phyloP scores from a whole-genome alignment of 352 stramenopile genomes.

The Phytophthora sp. region DNA sequence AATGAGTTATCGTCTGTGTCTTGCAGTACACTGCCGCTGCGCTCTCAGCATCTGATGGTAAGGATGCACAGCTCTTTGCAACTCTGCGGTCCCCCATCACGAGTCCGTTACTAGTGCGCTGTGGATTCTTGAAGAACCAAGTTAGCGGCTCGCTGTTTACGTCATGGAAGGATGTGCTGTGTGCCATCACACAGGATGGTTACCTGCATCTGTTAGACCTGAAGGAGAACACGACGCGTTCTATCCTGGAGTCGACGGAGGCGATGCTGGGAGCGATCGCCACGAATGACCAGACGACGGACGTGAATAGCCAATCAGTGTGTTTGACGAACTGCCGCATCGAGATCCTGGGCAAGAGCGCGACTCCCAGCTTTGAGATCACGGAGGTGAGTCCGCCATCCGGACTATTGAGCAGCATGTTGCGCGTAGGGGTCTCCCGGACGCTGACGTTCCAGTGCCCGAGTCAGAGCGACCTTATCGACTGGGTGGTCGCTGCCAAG shows the following conservation, averaged over 20 bases:
- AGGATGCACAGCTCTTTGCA: conserved; percentile 66
- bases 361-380: conserved; percentile 73
- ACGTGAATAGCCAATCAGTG: conserved; percentile 61
- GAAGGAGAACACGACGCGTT: conserved; percentile 65
- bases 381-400: conserved; percentile 63
- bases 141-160: conserved; percentile 75
- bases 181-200: conserved; percentile 78
- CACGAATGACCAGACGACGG: conserved; percentile 53
- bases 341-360: conserved; percentile 76
- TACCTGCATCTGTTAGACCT: conserved; percentile 78
- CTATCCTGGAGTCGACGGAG: conserved; percentile 61
- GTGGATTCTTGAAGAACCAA: conserved; percentile 82
- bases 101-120: conserved; percentile 74
- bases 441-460: conserved; percentile 85
- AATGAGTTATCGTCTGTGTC: not conserved
- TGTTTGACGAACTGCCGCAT: conserved; percentile 72
- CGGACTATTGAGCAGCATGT: conserved; percentile 66
- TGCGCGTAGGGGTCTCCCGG: conserved; percentile 64
- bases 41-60: conserved; percentile 57
- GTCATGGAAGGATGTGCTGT: conserved; percentile 79
- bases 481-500: conserved; percentile 83
- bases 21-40: conserved; percentile 73
- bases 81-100: conserved; percentile 69
- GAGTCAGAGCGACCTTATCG: conserved; percentile 78
- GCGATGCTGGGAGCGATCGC: conserved; percentile 64